These are phyloP conservation scores for Picea glauca DNA, from an alignment of 75 land plant species.

Conservation along the genomic window DNA sequence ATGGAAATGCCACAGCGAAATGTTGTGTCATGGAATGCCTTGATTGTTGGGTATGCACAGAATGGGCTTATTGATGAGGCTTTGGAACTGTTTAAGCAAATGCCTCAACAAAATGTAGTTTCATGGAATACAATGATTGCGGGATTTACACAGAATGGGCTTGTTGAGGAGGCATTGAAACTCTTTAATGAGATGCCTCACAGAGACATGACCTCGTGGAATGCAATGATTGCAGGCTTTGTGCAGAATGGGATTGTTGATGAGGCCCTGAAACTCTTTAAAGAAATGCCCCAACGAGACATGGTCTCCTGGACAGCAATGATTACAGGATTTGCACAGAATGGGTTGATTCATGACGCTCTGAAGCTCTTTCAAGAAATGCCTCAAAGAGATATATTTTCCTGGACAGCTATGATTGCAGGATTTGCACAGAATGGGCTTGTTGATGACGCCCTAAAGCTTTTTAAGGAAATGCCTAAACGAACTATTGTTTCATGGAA, in stretches of 20 bases:
- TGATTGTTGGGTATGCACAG: slow-evolving; percentile 26
- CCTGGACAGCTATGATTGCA: slow-evolving; percentile 16
- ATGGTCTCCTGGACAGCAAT: slow-evolving; percentile 18
- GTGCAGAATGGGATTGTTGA: neutral
- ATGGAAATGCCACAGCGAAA: slow-evolving; percentile 23
- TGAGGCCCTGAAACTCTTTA: neutral
- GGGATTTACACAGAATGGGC: slow-evolving; percentile 13
- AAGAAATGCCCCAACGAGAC: neutral
- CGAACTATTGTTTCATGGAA: slow-evolving; percentile 11
- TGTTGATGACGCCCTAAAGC: neutral
- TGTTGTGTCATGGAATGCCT: slow-evolving; percentile 35
- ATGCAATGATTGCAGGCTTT: neutral
- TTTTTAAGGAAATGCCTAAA: slow-evolving; percentile 1
- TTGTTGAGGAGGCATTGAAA: slow-evolving; percentile 8
- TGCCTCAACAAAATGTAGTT: slow-evolving; percentile 21
- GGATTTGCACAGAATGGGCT: slow-evolving; percentile 12
- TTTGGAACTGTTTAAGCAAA: slow-evolving; percentile 40
- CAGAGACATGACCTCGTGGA: slow-evolving; percentile 12
- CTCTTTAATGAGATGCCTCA: slow-evolving; percentile 23
- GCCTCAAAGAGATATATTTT: slow-evolving; percentile 11
- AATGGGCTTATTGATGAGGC: slow-evolving; percentile 40
- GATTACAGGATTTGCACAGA: slow-evolving; percentile 12
- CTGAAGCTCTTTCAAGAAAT: slow-evolving; percentile 47
- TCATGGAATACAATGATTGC: slow-evolving; percentile 24
- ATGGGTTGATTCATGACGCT: slow-evolving; percentile 7